Evolutionary conservation across 1,284 basidiomycete species (phyloP), one percentile per base, ranked within the genome.

Genomic region (Trametes versicolor): DNA sequence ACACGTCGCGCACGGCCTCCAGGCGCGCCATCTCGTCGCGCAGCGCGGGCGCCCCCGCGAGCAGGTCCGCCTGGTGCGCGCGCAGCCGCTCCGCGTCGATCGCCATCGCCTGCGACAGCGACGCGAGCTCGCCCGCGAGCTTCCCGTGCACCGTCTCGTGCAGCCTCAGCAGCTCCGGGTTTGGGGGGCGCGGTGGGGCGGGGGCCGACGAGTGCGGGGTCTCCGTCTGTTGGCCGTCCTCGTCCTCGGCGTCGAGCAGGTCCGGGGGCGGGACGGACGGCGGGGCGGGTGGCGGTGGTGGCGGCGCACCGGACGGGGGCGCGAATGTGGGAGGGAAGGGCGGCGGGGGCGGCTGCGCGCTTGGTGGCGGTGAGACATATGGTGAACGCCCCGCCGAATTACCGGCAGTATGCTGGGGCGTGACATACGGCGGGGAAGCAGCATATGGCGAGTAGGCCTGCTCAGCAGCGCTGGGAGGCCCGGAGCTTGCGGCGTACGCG

Each of bases 11-110:
- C n/a, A 99, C 98, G 25, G 96, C 97, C 77, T 94, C 91, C 29
- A 99, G 83, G n/a, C 98, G 86, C 5, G 90, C 93, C 89, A 95
- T 96, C 81, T 99, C 98, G 79, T 99, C 98, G 54, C 89, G 85
- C 66, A 99, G 94, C 5, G 97, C 97, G 19, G 96, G 96, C 74
- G 92, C 91, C 2, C 97, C 98, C 53, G 91, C 87, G 52, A 94
- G 86, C 64, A 99, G 86, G 80, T 98, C 96, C 50, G 86, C 79
- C 71, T 94, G 90, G 65, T 97, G 87, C 47, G 92, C 87, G 52
- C 89, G 86, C 53, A 98, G 83, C 43, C 94, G 90, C 70, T 91
- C 87, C 39, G 89, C 86, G 71, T 95, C 92, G 37, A 88, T 79
- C 21, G 85, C 79, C 62, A 96, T 83, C 13, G 88, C 87, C 48